Conservation (phyloP, 352 stramenopile species). For the Phytopythium cucurbitacearum region DNA sequence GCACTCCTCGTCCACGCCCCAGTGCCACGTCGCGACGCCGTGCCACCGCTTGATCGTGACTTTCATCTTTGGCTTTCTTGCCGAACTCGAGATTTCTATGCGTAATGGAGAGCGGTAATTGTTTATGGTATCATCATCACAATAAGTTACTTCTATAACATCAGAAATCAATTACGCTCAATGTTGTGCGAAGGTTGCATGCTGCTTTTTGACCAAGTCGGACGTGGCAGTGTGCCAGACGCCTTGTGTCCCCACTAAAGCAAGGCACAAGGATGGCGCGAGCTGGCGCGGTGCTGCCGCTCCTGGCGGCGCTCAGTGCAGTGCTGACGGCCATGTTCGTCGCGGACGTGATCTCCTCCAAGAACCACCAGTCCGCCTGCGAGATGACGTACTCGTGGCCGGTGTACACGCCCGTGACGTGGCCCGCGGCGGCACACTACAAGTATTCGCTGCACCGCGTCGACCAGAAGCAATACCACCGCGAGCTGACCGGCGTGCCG, state of each 20-base stretch:
- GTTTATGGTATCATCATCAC: neutral
- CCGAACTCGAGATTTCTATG: neutral
- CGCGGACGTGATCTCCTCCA: conserved; percentile 32
- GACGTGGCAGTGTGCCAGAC: neutral
- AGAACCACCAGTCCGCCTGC: conserved; percentile 34
- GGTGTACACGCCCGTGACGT: conserved; percentile 61
- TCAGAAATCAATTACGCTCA: conserved; percentile 1
- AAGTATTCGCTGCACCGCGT: conserved; percentile 72
- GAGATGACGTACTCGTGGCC: conserved; percentile 87
- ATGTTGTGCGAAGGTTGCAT: conserved; percentile 7
- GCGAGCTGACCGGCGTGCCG: conserved; percentile 52
- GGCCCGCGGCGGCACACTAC: conserved; percentile 28
- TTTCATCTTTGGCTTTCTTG: conserved; percentile 45
- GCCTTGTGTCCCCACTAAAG: too few relatives aligned
- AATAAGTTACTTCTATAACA: neutral
- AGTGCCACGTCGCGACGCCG: conserved; percentile 88
- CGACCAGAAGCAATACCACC: conserved; percentile 54
- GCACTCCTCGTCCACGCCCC: conserved; percentile 90
- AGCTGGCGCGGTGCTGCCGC: conserved; percentile 26
- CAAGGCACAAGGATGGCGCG: neutral
- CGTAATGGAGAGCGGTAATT: neutral
- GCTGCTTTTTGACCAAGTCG: neutral
- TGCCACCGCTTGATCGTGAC: conserved; percentile 86
- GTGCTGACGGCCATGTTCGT: conserved; percentile 39
- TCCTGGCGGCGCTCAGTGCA: conserved; percentile 50